phyloP scores from a whole-genome alignment of 106 monocot species.

The Dendrobium chrysotoxum region DNA sequence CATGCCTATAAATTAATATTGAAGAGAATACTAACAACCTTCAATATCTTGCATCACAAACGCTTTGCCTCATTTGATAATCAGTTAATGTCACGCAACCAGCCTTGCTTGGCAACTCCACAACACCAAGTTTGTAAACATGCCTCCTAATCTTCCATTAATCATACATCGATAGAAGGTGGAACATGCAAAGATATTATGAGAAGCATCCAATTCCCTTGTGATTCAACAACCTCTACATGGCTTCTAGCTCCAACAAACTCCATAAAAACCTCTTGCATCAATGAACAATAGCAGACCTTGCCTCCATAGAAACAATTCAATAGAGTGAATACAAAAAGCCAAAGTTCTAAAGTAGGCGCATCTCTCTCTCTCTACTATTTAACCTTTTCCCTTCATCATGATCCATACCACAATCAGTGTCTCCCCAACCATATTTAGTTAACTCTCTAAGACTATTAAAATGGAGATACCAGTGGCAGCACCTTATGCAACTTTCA shows the following conservation, averaged over 20 bases:
- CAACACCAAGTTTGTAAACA: too few relatives aligned
- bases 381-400: too few relatives aligned
- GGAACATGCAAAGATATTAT: neutral
- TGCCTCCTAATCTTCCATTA: too few relatives aligned
- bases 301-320: neutral
- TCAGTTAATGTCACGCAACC: neutral
- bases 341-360: too few relatives aligned
- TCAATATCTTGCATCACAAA: neutral
- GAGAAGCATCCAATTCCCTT: neutral
- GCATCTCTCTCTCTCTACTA: neutral
- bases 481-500: neutral
- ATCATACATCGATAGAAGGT: neutral
- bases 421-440: too few relatives aligned
- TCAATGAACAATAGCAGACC: neutral
- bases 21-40: neutral
- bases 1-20: too few relatives aligned
- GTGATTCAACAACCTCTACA: neutral
- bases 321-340: neutral
- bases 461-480: too few relatives aligned
- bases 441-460: too few relatives aligned
- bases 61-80: neutral
- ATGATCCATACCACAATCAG: too few relatives aligned
- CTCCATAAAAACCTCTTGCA: neutral
- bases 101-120: neutral
- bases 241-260: neutral